Base-by-base conservation (phyloP, 768 basidiomycete species). In the Termitomyces sp. region DNA sequence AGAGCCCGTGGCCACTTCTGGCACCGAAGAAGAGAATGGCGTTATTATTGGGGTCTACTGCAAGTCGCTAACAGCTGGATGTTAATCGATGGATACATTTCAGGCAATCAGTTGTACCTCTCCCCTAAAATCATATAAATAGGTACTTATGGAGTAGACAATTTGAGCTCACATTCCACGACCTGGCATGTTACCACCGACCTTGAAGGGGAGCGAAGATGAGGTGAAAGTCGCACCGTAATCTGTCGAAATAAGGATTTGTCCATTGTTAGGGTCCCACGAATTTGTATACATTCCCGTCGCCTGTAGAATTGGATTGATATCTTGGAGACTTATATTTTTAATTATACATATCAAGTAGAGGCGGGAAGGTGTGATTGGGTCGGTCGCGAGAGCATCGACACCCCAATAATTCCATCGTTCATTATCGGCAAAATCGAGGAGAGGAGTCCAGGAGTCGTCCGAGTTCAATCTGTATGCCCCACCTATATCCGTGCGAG, bases 121-220 rank as follows among this genome's bases (percentile, higher is more conserved):
- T 63, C 81, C 78, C 75, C 76, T 75, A 36, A 15, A 52, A 50
- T 20, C 46, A 43, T n/a, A 53, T 62, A 44, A 35, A 47, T 16
- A 31, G 10, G 23, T 39, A 18, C 33, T 22, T 41, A 47, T 42
- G 20, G n/a, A 56, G n/a, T 54, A 2, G 36, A n/a, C 18, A 15
- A 56, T 23, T 20, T 15, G 52, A 32, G 63, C 69, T 68, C 56
- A 77, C 77, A 84, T 78, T 62, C 83, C 85, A 63, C 84, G 81
- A 47, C 84, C 84, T 32, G 84, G 84, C 84, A 84, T 84, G 64
- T 85, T 85, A 7, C 84, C 84, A 31, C 85, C 84, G 31, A 85
- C 78, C 59, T 87, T 87, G 76, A 86, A 86, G 0, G 84, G 79
- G 0, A 88, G 67, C 7, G 65, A 60, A 6, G 81, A 78, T 2